Evolutionary conservation across 345 rosid genomes (phyloP).

Genomic region (Dipteronia dyeriana): DNA sequence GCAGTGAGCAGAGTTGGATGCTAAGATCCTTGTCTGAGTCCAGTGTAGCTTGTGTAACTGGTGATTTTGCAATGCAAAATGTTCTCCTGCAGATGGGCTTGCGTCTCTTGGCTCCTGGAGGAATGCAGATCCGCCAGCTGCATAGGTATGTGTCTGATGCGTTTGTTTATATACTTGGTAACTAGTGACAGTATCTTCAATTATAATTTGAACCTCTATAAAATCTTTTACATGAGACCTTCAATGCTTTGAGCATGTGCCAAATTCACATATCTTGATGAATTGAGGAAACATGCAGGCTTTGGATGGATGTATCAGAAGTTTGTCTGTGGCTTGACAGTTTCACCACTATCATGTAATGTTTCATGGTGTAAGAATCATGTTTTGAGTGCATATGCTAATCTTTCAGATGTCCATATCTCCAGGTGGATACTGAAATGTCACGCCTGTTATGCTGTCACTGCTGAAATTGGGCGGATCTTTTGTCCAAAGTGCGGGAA

Average conservation of each 20-base stretch:
- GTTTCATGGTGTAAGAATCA: background rate
- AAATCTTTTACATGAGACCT: conserved; percentile 2
- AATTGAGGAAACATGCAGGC: background rate
- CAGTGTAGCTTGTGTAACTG: conserved; percentile 88
- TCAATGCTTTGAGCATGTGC: background rate
- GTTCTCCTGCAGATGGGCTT: conserved; percentile 96
- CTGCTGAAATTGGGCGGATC: conserved; percentile 78
- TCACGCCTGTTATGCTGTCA: conserved; percentile 91
- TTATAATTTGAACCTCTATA: background rate
- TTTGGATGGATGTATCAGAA: background rate
- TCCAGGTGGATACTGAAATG: conserved; percentile 91
- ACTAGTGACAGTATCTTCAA: background rate
- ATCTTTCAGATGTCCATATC: conserved; percentile 17
- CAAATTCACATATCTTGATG: background rate
- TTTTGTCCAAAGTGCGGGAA: conserved; percentile 97
- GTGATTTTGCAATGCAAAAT: conserved; percentile 97
- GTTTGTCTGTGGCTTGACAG: background rate
- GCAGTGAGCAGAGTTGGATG: conserved; percentile 88
- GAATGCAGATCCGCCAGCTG: conserved; percentile 88
- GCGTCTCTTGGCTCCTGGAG: conserved; percentile 85
- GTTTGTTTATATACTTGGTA: background rate
- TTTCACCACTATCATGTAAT: background rate
- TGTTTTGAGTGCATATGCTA: conserved; percentile 9
- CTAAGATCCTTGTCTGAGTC: conserved; percentile 88
- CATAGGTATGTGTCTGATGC: conserved; percentile 53